Base-by-base conservation (phyloP, 2,329 filamentous ascomycete genomes). In the Trichoderma endophyticum region DNA sequence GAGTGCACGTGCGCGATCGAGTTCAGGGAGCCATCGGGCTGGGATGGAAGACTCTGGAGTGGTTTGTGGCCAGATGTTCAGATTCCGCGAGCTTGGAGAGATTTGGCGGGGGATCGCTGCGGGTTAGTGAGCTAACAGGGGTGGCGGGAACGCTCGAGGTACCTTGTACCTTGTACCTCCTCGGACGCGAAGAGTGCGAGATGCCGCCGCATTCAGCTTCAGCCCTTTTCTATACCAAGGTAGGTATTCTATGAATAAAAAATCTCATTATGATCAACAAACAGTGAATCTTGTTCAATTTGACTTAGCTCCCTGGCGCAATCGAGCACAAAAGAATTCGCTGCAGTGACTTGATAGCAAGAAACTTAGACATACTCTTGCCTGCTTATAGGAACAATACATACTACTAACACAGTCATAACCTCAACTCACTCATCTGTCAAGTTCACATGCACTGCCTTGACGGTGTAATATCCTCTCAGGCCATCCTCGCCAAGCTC, bases 361-460 rank as follows among this genome's bases (percentile, higher is more conserved):
- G 39, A 43, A 0, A 18, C 4, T 3, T 3, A 21, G 21, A 21
- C 21, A 21, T 21, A 21, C 36, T 18, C n/a, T 43, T 18, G 3
- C 39, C 39, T 18, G 15, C 15, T 18, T 43, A 3, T 43, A 43
- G 12, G 11, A 32, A 32, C 30, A 32, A 36, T 36, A 6, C 0
- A 43, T 43, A 43, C 15, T 43, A n/a, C 36, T 18, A 18, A 15
- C 15, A 43, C 36, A 43, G 15, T 2, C 7, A 43, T 7, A 34
- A 26, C 18, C 15, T 26, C 39, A n/a, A 11, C 43, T 71, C 54
- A 69, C 7, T 70, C 70, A 28, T 63, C 61, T 12, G 75, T 75
- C 75, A 78, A 63, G 63, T 80, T 80, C 4, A 78, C 73, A 72
- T 81, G 77, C 56, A 79, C 78, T 28, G 78, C 75, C 72, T 80